Percentiles rank a stretch among this genome's conserved stretches.
These are phyloP conservation scores for Candida dendrica DNA, from an alignment of 805 yeast species.

Conservation along the genomic window DNA sequence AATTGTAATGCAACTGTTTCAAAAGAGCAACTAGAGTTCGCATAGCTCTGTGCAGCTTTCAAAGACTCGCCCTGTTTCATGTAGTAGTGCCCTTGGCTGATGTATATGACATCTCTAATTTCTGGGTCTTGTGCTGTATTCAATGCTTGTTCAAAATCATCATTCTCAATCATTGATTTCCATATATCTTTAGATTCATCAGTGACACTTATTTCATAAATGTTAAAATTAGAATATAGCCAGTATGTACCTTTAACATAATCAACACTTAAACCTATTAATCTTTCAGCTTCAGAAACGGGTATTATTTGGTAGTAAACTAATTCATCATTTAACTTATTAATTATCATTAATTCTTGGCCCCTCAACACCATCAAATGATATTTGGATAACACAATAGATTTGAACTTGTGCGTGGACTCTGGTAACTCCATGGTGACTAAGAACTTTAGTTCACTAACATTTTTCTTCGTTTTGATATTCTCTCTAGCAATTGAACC, in stretches of 20 bases:
- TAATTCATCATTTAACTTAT: slow-evolving; percentile 43
- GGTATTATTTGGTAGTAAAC: slow-evolving; percentile 36
- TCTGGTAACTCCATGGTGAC: slow-evolving; percentile 33
- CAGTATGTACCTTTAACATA: slow-evolving; percentile 54
- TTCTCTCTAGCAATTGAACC: slow-evolving; percentile 25
- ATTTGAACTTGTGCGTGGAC: slow-evolving; percentile 24
- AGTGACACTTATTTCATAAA: slow-evolving; percentile 65
- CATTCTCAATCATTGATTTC: slow-evolving; percentile 48
- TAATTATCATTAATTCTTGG: slow-evolving; percentile 35
- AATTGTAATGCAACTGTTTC: slow-evolving; percentile 60
- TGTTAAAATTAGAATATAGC: slow-evolving; percentile 53
- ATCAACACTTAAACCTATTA: slow-evolving; percentile 46
- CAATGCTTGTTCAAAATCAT: slow-evolving; percentile 62
- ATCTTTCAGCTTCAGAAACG: slow-evolving; percentile 24
- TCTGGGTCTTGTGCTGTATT: slow-evolving; percentile 26
- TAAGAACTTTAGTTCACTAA: slow-evolving; percentile 28
- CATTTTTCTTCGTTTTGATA: slow-evolving; percentile 16
- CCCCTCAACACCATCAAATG: slow-evolving; percentile 45
- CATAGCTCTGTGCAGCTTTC: slow-evolving; percentile 52
- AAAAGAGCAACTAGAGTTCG: slow-evolving; percentile 56
- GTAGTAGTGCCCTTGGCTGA: slow-evolving; percentile 47
- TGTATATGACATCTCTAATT: slow-evolving; percentile 41
- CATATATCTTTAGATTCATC: slow-evolving; percentile 73
- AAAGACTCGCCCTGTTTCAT: slow-evolving; percentile 23
- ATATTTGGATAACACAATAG: slow-evolving; percentile 43